Base-by-base conservation (phyloP, 345 rosid genomes). In the Brassica rapa region DNA sequence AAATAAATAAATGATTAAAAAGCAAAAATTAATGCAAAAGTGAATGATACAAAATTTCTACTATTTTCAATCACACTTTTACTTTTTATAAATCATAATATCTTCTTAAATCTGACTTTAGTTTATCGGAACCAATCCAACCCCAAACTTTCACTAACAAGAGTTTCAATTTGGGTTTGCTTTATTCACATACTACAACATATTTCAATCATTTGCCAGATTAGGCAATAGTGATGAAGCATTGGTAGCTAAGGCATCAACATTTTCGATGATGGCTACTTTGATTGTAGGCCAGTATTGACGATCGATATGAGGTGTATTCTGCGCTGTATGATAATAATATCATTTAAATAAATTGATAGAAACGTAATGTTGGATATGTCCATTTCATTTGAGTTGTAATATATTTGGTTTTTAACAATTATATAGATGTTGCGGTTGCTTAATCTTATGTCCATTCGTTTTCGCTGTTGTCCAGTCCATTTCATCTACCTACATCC, bases 401-500 rank as follows among this genome's bases (percentile, higher is more conserved):
- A 46, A 21, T 24, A 41, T 72, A 53, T 7, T 53, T 32, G 24
- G 23, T 65, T 64, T 8, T 35, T 9, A 64, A 75, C 46, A 51
- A 67, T 19, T 25, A 67, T 37, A 57, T 9, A 39, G 46, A 39
- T 9, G 12, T 61, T 19, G 61, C 29, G 10, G 62, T 76, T 68
- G 69, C 73, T 43, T 76, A 68, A 25, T 10, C 23, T 41, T 68
- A 27, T 27, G 41, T 32, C 62, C 37, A 69, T 46, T 68, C 16
- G 16, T 61, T 76, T 76, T 68, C 68, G 55, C 53, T 23, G 74
- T 69, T 76, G 80, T 69, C 74, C 55, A 49, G 80, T 76, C 74
- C 55, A 62, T 60, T 61, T 69, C 80, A 68, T n/a, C 37, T 46
- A 62, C 80, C 80, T 5, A 69, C 71, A 51, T 29, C 10, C 33